Percentiles rank a stretch among this genome's conserved stretches.
phyloP scores from a whole-genome alignment of 1,139 yeast genomes.

The Pneumocystis oryctolagi region DNA sequence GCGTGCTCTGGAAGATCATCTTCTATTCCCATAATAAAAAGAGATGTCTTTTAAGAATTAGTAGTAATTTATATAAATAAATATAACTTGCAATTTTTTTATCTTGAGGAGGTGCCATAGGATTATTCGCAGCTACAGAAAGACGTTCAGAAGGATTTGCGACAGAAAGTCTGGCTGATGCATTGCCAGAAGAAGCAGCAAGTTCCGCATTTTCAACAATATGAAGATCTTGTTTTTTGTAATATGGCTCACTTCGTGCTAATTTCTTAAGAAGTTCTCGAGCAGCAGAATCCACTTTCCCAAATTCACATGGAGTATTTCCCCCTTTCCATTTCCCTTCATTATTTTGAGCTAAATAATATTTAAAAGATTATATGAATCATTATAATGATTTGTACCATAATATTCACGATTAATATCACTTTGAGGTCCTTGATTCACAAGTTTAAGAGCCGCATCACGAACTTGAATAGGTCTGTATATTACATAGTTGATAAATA shows the following conservation, averaged over 20 bases:
- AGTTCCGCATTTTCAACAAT: background rate
- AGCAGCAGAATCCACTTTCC: slow-evolving; percentile 27
- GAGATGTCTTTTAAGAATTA: slow-evolving; percentile 23
- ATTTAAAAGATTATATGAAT: slow-evolving; percentile 39
- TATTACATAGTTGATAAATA: background rate
- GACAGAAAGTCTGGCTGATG: background rate
- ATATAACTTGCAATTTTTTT: slow-evolving; percentile 22
- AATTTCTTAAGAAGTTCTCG: slow-evolving; percentile 29
- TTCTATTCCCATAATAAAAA: slow-evolving; percentile 61
- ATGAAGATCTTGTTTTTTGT: slow-evolving; percentile 13
- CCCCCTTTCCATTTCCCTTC: slow-evolving; percentile 23
- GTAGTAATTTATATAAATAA: background rate
- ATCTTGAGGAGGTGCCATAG: slow-evolving; percentile 33
- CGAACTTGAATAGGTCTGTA: slow-evolving; percentile 47
- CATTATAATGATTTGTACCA: slow-evolving; percentile 25
- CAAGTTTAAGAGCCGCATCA: slow-evolving; percentile 68
- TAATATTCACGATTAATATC: slow-evolving; percentile 25
- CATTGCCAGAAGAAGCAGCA: background rate
- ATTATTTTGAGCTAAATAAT: slow-evolving; percentile 30
- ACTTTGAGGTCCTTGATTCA: slow-evolving; percentile 36
- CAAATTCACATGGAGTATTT: slow-evolving; percentile 20
- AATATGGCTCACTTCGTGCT: slow-evolving; percentile 27
- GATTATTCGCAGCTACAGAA: slow-evolving; percentile 24
- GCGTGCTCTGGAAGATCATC: slow-evolving; percentile 51
- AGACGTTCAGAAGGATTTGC: slow-evolving; percentile 6